These are phyloP conservation scores for Kwoniella mangroviensis DNA, from an alignment of 768 basidiomycete genomes.

Conservation along the genomic window DNA sequence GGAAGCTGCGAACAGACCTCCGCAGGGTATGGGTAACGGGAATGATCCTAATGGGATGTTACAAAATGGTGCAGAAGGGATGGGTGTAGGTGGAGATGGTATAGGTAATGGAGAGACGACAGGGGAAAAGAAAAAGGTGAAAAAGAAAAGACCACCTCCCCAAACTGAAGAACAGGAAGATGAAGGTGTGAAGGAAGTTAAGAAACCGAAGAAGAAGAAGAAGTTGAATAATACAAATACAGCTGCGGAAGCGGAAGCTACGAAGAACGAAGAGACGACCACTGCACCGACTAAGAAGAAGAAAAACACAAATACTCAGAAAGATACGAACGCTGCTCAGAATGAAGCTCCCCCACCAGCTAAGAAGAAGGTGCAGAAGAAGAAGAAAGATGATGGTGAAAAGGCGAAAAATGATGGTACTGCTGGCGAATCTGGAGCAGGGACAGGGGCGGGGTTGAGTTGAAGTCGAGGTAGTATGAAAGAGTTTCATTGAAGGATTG, in stretches of 20 bases:
- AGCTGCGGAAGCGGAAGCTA: constrained; percentile 9
- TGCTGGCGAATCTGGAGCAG: not conserved
- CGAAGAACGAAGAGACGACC: constrained; percentile 32
- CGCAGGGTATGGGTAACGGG: constrained; percentile 11
- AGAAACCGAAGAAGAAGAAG: constrained; percentile 46
- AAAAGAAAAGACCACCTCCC: constrained; percentile 38
- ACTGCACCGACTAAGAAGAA: not conserved
- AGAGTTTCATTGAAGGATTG: not conserved
- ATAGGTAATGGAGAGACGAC: not conserved
- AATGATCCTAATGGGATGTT: constrained; percentile 1
- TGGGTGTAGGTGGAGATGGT: not conserved
- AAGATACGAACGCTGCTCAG: not conserved
- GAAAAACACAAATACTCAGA: not conserved
- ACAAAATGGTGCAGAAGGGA: constrained; percentile 5
- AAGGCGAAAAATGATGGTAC: constrained; percentile 13
- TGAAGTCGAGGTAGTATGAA: not conserved
- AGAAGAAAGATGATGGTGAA: constrained; percentile 12
- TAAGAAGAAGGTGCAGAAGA: constrained; percentile 27
- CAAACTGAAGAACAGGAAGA: constrained; percentile 19
- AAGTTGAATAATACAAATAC: constrained; percentile 11
- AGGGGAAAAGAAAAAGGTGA: constrained; percentile 36
- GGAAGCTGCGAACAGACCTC: constrained; percentile 32
- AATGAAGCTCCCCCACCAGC: not conserved
- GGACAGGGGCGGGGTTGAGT: not conserved
- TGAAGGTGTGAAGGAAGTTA: constrained; percentile 35